phyloP scores from a whole-genome alignment of 2,329 filamentous ascomycete genomes.

The Epichloe hybrida region DNA sequence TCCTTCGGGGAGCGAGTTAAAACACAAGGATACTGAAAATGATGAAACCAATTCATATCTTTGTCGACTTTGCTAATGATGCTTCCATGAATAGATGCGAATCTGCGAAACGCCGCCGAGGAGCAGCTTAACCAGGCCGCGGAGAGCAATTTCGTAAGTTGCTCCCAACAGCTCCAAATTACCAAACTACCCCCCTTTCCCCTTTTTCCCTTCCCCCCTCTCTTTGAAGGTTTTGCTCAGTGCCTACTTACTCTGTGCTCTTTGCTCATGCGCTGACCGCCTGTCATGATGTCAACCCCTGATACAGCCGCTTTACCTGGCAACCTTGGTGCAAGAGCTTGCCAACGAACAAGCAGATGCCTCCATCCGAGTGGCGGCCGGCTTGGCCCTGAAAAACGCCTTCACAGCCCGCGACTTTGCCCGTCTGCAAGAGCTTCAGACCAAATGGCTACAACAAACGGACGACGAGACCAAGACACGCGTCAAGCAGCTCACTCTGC shows the following conservation, averaged over 20 bases:
- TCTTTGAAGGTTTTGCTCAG: not conserved
- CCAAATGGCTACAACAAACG: conserved; percentile 81
- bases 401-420: conserved; percentile 86
- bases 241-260: not conserved
- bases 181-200: no score
- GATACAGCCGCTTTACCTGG: conserved; percentile 73
- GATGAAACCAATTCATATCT: not conserved
- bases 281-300: not conserved
- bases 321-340: conserved; percentile 83
- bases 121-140: conserved; percentile 87
- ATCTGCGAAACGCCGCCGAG: conserved; percentile 80
- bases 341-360: conserved; percentile 77
- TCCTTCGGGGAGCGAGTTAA: not conserved
- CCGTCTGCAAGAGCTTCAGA: conserved; percentile 79
- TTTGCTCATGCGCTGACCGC: not conserved
- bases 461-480: conserved; percentile 69
- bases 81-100: conserved; percentile 53
- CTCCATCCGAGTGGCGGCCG: conserved; percentile 83
- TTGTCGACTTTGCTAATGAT: conserved; percentile 2
- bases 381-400: conserved; percentile 94
- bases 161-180: conserved; percentile 6
- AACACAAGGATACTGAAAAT: not conserved
- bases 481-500: conserved; percentile 82
- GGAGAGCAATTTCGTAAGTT: conserved; percentile 81
- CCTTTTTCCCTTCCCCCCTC: not conserved